Percentiles rank a stretch among this genome's conserved stretches.
Conservation (phyloP, 2,329 filamentous ascomycete genomes). For the Colletotrichum magnum region DNA sequence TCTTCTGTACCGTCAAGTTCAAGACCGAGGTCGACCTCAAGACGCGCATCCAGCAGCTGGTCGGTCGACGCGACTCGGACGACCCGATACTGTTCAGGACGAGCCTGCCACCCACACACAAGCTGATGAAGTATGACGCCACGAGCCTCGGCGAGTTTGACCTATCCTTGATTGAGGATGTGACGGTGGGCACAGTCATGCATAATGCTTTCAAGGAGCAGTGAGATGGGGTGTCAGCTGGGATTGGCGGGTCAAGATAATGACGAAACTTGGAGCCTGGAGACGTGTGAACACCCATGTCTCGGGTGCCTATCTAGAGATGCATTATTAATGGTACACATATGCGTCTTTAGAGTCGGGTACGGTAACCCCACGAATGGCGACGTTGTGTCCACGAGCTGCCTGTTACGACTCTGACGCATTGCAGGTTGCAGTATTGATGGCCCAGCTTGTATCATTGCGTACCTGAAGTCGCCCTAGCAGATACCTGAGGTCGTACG, state of each 20-base stretch:
- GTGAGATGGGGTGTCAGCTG: not conserved
- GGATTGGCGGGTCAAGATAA: not conserved
- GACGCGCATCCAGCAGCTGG: slow-evolving; percentile 45
- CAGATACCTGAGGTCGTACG: no score
- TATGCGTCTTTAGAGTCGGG: no score
- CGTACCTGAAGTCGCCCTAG: no score
- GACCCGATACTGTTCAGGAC: slow-evolving; percentile 43
- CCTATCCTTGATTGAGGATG: slow-evolving; percentile 39
- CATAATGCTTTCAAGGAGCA: not conserved
- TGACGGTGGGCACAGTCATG: slow-evolving; percentile 16
- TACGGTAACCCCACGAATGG: no score
- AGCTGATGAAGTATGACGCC: slow-evolving; percentile 39
- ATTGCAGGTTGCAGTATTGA: no score
- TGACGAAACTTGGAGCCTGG: not conserved
- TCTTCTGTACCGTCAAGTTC: slow-evolving; percentile 48
- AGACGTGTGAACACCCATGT: not conserved
- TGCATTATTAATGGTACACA: no score
- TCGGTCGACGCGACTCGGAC: slow-evolving; percentile 41
- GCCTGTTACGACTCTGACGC: no score
- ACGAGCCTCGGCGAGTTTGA: slow-evolving; percentile 36
- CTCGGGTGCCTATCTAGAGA: not conserved
- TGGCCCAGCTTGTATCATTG: no score
- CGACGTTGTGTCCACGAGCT: no score
- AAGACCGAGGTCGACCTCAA: slow-evolving; percentile 47
- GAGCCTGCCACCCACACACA: slow-evolving; percentile 38